phyloP scores from a whole-genome alignment of 495 filamentous ascomycete species.

The Letharia columbiana region DNA sequence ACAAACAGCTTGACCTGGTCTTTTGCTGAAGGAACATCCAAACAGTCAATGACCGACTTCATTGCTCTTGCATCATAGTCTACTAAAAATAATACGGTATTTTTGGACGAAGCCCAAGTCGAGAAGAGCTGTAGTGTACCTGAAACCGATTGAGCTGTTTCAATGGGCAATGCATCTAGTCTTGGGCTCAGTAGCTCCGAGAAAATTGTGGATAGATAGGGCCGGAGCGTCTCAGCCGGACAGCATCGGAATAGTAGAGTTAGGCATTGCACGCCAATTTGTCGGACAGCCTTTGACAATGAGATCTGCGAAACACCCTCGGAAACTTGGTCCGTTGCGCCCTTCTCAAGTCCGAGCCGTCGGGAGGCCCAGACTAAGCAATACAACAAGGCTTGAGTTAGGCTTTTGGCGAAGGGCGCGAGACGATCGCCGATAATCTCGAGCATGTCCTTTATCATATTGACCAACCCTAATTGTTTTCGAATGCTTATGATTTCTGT shows the following conservation, averaged over 20 bases:
- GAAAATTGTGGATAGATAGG: slow-evolving; percentile 62
- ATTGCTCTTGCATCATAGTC: slow-evolving; percentile 56
- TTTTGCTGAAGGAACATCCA: slow-evolving; percentile 66
- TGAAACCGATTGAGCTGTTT: slow-evolving; percentile 84
- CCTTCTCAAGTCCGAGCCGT: slow-evolving; percentile 34
- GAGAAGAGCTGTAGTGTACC: slow-evolving; percentile 70
- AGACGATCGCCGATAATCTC: slow-evolving; percentile 68
- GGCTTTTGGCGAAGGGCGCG: slow-evolving; percentile 46
- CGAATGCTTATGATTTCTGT: slow-evolving; percentile 51
- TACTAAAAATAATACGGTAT: slow-evolving; percentile 59
- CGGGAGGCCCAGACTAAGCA: slow-evolving; percentile 68
- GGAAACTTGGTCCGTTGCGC: slow-evolving; percentile 22
- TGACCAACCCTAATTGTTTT: slow-evolving; percentile 79
- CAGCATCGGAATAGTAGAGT: slow-evolving; percentile 65
- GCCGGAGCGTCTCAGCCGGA: slow-evolving; percentile 55
- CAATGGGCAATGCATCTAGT: slow-evolving; percentile 68
- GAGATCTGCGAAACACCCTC: slow-evolving; percentile 14
- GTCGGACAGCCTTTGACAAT: slow-evolving; percentile 60
- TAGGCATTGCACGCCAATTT: slow-evolving; percentile 68
- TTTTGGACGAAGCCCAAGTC: slow-evolving; percentile 63
- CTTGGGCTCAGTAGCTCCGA: slow-evolving; percentile 65
- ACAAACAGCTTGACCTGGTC: slow-evolving; percentile 83
- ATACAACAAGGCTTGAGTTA: slow-evolving; percentile 69
- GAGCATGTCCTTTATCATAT: slow-evolving; percentile 85
- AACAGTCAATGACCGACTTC: slow-evolving; percentile 58